Conservation (phyloP, 1,284 basidiomycete genomes). For the Ganoderma lingzhi region DNA sequence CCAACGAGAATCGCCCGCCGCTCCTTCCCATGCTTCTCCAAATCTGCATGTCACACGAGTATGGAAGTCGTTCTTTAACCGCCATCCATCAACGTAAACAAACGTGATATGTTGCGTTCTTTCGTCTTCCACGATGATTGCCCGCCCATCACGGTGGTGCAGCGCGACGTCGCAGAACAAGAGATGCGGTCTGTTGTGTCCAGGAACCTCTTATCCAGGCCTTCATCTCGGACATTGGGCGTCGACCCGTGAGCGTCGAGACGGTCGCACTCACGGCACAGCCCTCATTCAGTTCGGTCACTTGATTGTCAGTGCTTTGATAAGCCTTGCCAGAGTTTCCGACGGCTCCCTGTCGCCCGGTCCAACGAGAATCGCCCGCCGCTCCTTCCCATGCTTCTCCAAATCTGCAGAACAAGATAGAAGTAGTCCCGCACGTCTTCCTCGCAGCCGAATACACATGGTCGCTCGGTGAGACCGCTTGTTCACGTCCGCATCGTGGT, state of each 20-base stretch:
- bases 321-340: conserved; percentile 21
- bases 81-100: neutral
- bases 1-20: neutral
- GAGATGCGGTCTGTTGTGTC: neutral
- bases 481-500: neutral
- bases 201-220: neutral
- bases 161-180: neutral
- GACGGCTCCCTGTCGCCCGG: conserved; percentile 1
- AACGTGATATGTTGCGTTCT: neutral
- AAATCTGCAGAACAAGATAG: conserved; percentile 9
- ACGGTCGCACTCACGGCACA: conserved; percentile 1
- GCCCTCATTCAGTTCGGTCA: conserved; percentile 13
- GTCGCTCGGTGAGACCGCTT: conserved; percentile 11
- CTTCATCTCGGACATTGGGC: conserved; percentile 8
- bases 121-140: neutral
- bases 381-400: conserved; percentile 1
- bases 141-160: neutral
- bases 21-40: conserved; percentile 2
- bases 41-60: no score
- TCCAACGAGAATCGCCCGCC: neutral
- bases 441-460: conserved; percentile 21
- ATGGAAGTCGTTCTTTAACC: no score
- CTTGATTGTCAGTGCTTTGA: conserved; percentile 20
- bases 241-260: conserved; percentile 1
- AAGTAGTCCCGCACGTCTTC: conserved; percentile 5